Evolutionary conservation across 1,284 basidiomycete species (phyloP), one percentile per base, ranked within the genome.

Genomic region (Amylostereum chailletii): DNA sequence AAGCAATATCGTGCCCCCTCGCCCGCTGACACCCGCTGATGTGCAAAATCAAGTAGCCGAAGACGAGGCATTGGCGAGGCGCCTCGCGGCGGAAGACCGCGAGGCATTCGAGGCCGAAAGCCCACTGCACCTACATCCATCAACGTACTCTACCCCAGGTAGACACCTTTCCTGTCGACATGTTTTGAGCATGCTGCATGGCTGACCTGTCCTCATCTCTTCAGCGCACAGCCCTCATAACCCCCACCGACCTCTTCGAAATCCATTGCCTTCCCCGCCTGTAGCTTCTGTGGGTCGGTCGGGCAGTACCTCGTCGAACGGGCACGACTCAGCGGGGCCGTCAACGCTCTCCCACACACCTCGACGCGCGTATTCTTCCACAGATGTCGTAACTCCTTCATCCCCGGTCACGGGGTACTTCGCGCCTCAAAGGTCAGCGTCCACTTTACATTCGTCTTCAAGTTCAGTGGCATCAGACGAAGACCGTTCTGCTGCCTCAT

Each of bases 41-140:
- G 26, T 48, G 9, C 42, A 53, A 36, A 27, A 45, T 40, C 66
- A 68, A 30, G 59, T 70, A n/a, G 46, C 56, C 47, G 66, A 64
- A 46, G 70, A 72, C 48, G 71, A 68, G 47, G 63, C 57, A 4
- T 47, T 65, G 27, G 65, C 65, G n/a, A 57, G 62, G 9, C 58
- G 57, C 37, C 51, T 70, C 27, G 62, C 62, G 19, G 62, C 65
- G 41, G 66, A 69, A 46, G 61, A 64, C 41, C 53, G 56, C 27
- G 42, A 9, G 7, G n/a, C 29, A 19, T 19, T 19, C 19, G 27
- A 31, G 30, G n/a, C 27, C 29, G 42, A 30, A 43, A 5, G 29
- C 7, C 8, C 36, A 37, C n/a, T 7, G 47, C 36, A 9, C 27
- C 19, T 19, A 19, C 19, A 38, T 36, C 42, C 34, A 19, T 44